Conservation (phyloP, 345 rosid genomes). For the Heritiera fomes region DNA sequence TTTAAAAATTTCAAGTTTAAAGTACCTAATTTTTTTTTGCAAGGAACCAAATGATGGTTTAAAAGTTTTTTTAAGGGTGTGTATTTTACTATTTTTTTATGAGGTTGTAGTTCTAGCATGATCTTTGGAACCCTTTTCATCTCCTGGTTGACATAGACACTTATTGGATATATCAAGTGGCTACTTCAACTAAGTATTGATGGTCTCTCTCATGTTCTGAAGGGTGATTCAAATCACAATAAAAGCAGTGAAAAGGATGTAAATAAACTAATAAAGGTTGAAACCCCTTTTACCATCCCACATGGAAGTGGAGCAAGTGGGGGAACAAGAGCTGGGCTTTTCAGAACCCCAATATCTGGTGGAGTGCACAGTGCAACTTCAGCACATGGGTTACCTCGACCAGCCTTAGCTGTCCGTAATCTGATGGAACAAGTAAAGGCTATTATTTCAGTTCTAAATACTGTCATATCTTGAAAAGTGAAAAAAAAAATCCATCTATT, state of each 20-base stretch:
- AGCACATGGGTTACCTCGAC: slow-evolving; percentile 90
- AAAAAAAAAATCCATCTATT: background rate
- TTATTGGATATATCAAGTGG: slow-evolving; percentile 35
- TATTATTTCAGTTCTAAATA: slow-evolving; percentile 10
- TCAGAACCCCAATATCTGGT: slow-evolving; percentile 97
- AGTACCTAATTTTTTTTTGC: slow-evolving; percentile 5
- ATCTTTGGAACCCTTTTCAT: slow-evolving; percentile 3
- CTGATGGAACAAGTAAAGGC: slow-evolving; percentile 87
- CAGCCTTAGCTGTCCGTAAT: slow-evolving; percentile 93
- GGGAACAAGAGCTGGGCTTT: slow-evolving; percentile 86
- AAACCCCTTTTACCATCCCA: slow-evolving; percentile 44
- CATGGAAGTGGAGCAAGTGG: slow-evolving; percentile 59
- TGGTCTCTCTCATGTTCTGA: slow-evolving; percentile 47
- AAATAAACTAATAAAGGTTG: slow-evolving; percentile 45
- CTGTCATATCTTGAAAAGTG: slow-evolving; percentile 10
- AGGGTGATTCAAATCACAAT: slow-evolving; percentile 48
- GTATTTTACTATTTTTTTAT: background rate
- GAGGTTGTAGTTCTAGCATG: slow-evolving; percentile 4
- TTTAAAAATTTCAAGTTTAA: background rate
- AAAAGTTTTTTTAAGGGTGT: background rate
- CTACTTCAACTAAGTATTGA: slow-evolving; percentile 38
- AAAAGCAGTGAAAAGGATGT: slow-evolving; percentile 38
- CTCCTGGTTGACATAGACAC: slow-evolving; percentile 21
- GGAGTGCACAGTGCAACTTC: slow-evolving; percentile 99
- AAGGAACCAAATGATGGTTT: background rate